phyloP scores from a whole-genome alignment of 768 basidiomycete genomes.

The Royoungia palumana region DNA sequence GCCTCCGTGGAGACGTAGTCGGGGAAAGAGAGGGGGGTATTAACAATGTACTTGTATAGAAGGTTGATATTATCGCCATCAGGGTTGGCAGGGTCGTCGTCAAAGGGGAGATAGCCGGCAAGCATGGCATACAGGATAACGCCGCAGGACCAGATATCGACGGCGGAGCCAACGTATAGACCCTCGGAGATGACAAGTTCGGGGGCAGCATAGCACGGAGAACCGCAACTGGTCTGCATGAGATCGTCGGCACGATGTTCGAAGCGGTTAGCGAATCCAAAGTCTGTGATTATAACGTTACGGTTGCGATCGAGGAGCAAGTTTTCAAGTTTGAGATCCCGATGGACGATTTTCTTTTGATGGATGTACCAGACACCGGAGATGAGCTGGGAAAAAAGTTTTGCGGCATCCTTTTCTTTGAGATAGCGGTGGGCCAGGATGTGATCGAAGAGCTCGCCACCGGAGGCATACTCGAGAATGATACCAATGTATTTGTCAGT shows the following conservation, averaged over 20 bases:
- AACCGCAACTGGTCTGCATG: constrained; percentile 98
- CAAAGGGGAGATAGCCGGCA: constrained; percentile 96
- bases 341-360: constrained; percentile 98
- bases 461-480: constrained; percentile 96
- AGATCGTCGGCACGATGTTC: constrained; percentile 90
- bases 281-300: constrained; percentile 99
- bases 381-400: constrained; percentile 95
- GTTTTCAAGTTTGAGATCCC: constrained; percentile 98
- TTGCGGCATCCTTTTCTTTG: constrained; percentile 89
- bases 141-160: constrained; percentile 97
- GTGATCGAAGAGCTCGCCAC: constrained; percentile 98
- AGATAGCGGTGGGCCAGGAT: constrained; percentile 97
- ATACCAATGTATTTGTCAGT: constrained; percentile 99
- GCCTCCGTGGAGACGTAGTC: constrained; percentile 87
- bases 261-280: constrained; percentile 98
- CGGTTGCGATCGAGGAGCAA: constrained; percentile 94
- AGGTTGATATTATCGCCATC: constrained; percentile 99
- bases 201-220: constrained; percentile 97
- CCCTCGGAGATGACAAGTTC: constrained; percentile 98
- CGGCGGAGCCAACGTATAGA: constrained; percentile 93
- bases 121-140: constrained; percentile 98
- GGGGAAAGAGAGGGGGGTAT: constrained; percentile 95
- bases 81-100: constrained; percentile 97
- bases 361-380: constrained; percentile 99
- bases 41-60: constrained; percentile 97